A percentile compares a stretch with the other conserved stretches of the same genome.
Conservation (phyloP, 345 rosid species). For the Lepidium aucheri region DNA sequence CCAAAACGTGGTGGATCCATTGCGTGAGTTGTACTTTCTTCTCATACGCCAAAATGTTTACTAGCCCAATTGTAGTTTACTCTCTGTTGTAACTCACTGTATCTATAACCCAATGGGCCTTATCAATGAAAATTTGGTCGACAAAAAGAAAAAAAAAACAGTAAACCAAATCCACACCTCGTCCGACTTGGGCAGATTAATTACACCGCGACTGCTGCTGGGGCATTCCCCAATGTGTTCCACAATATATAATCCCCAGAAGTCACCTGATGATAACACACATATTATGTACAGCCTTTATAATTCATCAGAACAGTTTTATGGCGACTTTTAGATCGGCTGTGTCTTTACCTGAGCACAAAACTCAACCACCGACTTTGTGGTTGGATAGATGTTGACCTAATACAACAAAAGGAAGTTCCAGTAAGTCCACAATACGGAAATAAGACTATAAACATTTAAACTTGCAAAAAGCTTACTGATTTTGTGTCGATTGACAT, state of each 20-base stretch:
- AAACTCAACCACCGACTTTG: constrained; percentile 74
- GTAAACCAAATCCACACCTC: not conserved
- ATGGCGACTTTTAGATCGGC: not conserved
- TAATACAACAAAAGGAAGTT: constrained; percentile 8
- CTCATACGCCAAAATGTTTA: too few species aligned
- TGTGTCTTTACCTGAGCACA: constrained; percentile 58
- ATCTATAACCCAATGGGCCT: too few species aligned
- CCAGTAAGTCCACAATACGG: not conserved
- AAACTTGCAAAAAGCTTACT: constrained; percentile 35
- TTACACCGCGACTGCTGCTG: constrained; percentile 38
- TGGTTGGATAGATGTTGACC: constrained; percentile 84
- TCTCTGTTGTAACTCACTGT: too few species aligned
- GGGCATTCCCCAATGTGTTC: constrained; percentile 94
- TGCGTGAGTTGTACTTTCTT: too few species aligned
- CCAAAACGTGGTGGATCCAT: too few species aligned
- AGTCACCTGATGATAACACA: constrained; percentile 50
- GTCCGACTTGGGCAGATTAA: not conserved
- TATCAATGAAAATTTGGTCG: too few species aligned
- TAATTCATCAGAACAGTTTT: not conserved
- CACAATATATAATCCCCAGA: constrained; percentile 88
- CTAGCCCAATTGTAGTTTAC: too few species aligned
- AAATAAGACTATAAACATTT: not conserved
- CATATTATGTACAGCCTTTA: not conserved
- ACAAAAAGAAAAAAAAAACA: too few species aligned
- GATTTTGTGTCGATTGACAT: constrained; percentile 83